Conservation (phyloP, 305 asterid genomes). For the Solanum hybrid region DNA sequence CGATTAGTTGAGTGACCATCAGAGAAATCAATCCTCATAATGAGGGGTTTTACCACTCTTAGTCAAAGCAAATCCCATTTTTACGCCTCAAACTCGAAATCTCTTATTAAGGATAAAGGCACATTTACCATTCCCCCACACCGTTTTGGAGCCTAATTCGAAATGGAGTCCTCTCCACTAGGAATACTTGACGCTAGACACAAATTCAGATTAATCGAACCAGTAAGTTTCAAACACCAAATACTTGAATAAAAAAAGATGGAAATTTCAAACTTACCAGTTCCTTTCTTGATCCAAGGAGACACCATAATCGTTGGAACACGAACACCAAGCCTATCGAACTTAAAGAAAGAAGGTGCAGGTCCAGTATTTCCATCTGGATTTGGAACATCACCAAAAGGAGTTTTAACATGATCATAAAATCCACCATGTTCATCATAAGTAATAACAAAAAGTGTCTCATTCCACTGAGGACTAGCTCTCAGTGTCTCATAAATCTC, state of each 20-base stretch:
- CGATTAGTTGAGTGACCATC: not conserved
- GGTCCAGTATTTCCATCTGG: conserved; percentile 86
- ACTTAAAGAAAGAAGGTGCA: conserved; percentile 60
- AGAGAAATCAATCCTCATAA: not conserved
- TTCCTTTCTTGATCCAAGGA: conserved; percentile 91
- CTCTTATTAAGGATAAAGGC: rapidly evolving
- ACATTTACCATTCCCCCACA: not conserved
- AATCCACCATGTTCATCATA: conserved; percentile 90
- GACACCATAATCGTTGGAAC: conserved; percentile 82
- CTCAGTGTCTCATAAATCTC: conserved; percentile 68
- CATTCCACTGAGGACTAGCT: conserved; percentile 67
- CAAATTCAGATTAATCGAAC: not conserved
- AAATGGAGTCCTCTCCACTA: not conserved
- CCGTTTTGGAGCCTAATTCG: not conserved
- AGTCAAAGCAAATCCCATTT: no score
- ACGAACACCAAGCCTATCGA: conserved; percentile 82
- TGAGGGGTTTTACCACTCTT: not conserved
- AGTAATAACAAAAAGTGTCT: conserved; percentile 51
- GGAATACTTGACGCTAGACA: not conserved
- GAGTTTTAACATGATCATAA: conserved; percentile 73
- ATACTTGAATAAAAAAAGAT: not conserved
- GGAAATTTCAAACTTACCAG: conserved; percentile 22
- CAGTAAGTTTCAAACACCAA: not conserved
- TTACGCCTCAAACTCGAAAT: not conserved
- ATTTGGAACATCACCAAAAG: conserved; percentile 56